Conservation (phyloP, 2,329 filamentous ascomycete species). For the Mollisiaceae sp. region DNA sequence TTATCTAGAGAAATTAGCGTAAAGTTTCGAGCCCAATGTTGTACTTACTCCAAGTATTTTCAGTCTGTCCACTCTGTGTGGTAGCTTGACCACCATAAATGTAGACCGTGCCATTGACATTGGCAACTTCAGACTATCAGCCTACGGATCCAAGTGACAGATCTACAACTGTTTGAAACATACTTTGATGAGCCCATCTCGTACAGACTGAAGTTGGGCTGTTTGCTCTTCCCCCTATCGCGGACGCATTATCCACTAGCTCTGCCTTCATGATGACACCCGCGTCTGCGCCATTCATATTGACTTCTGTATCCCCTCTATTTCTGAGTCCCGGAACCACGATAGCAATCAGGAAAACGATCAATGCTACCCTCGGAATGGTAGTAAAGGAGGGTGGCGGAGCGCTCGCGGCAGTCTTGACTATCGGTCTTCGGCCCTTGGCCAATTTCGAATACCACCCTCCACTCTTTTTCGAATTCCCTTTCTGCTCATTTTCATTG, state of each 20-base stretch:
- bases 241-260: constrained; percentile 40
- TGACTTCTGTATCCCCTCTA: constrained; percentile 42
- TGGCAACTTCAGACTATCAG: constrained; percentile 50
- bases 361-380: constrained; percentile 52
- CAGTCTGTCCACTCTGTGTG: constrained; percentile 59
- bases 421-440: constrained; percentile 43
- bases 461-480: constrained; percentile 16
- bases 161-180: constrained; percentile 28
- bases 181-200: constrained; percentile 69
- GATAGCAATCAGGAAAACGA: constrained; percentile 56
- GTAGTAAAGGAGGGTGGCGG: constrained; percentile 49
- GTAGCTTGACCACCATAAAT: constrained; percentile 75
- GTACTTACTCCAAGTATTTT: constrained; percentile 72
- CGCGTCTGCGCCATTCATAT: constrained; percentile 53
- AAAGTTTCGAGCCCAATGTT: background rate
- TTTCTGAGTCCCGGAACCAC: constrained; percentile 53
- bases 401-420: constrained; percentile 51
- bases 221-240: constrained; percentile 48
- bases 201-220: constrained; percentile 64
- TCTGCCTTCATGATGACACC: constrained; percentile 48
- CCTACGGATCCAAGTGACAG: background rate
- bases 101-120: constrained; percentile 77
- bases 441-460: constrained; percentile 34
- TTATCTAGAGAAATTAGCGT: constrained; percentile 57
- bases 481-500: constrained; percentile 10